A percentile compares a stretch with the other conserved stretches of the same genome.
Conservation (phyloP, 2,329 filamentous ascomycete genomes). For the Volutella citrinella region DNA sequence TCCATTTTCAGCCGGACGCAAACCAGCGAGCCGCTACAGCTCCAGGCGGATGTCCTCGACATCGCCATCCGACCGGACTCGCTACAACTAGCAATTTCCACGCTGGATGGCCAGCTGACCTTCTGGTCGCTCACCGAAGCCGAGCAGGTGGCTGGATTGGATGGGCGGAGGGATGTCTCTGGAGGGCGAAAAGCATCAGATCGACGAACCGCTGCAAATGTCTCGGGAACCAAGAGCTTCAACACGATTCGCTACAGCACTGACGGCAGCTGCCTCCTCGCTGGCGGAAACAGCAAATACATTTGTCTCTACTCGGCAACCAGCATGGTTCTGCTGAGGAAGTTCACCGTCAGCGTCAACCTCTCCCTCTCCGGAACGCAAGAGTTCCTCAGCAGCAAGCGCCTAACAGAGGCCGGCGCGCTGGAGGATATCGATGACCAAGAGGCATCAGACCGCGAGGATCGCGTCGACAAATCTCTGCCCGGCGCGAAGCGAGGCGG, state of each 20-base stretch:
- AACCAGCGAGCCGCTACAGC: constrained; percentile 87
- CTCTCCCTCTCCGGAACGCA: constrained; percentile 94
- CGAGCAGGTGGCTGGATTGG: constrained; percentile 79
- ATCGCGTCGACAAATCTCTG: constrained; percentile 73
- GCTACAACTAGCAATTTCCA: constrained; percentile 85
- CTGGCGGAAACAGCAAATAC: constrained; percentile 95
- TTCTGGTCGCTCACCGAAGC: constrained; percentile 94
- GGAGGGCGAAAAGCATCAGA: constrained; percentile 87
- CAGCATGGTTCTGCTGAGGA: constrained; percentile 87
- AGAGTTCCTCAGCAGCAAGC: constrained; percentile 91
- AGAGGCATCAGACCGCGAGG: constrained; percentile 85
- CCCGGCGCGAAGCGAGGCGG: constrained; percentile 83
- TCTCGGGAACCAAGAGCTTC: constrained; percentile 86
- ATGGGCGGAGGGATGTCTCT: constrained; percentile 88
- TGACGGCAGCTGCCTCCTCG: constrained; percentile 86
- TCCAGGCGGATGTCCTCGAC: constrained; percentile 86
- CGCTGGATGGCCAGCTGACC: constrained; percentile 86
- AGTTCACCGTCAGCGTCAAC: constrained; percentile 94
- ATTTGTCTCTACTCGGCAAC: constrained; percentile 96
- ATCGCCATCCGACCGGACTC: constrained; percentile 89
- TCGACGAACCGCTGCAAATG: constrained; percentile 86
- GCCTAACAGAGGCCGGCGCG: constrained; percentile 87
- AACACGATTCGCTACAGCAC: constrained; percentile 85
- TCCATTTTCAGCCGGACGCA: constrained; percentile 92
- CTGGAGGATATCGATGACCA: constrained; percentile 80